Percentiles rank a stretch among this genome's conserved stretches.
These are phyloP conservation scores for Parmelia sp. DNA, from an alignment of 495 filamentous ascomycete genomes.

Conservation along the genomic window DNA sequence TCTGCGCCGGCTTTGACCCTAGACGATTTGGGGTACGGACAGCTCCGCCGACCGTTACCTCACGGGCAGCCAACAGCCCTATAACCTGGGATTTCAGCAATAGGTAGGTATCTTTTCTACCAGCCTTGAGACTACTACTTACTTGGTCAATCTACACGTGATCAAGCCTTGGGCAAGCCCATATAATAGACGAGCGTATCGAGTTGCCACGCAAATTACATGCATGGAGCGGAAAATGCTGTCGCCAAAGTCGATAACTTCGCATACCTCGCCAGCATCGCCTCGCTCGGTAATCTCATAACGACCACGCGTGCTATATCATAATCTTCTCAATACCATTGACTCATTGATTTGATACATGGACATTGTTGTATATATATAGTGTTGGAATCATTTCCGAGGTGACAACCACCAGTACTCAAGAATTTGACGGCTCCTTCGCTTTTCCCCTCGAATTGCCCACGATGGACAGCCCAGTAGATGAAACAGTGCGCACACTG, in stretches of 20 bases:
- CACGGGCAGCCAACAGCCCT: too few species aligned
- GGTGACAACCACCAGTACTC: not conserved
- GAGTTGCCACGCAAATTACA: too few species aligned
- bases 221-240: not conserved
- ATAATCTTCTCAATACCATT: not conserved
- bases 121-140: too few species aligned
- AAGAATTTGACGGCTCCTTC: not conserved
- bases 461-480: not conserved
- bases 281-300: not conserved
- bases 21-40: too few species aligned
- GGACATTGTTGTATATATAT: not conserved
- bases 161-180: too few species aligned
- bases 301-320: not conserved
- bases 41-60: too few species aligned
- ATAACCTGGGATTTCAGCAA: too few species aligned
- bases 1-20: too few species aligned
- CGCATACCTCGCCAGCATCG: not conserved
- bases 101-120: too few species aligned
- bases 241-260: not conserved
- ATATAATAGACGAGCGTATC: too few species aligned
- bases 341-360: not conserved
- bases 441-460: too few species aligned
- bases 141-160: too few species aligned
- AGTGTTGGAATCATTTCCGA: not conserved
- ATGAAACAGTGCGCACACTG: not conserved